Evolutionary conservation across 2,329 filamentous ascomycete genomes (phyloP), one percentile per base, ranked within the genome.

Genomic region (Conoideocrella luteorostrata): DNA sequence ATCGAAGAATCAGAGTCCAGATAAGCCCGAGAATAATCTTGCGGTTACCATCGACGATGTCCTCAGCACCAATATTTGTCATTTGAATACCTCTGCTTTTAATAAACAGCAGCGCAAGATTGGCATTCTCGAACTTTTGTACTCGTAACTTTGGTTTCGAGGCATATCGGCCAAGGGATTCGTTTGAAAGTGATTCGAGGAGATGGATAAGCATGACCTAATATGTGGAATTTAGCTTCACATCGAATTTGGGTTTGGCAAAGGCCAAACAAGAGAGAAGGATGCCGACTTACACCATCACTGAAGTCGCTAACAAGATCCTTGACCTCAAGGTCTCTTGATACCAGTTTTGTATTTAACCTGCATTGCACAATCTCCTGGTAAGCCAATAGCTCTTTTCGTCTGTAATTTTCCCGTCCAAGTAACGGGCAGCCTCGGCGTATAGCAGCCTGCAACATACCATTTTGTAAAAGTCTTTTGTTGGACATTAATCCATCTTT

Each of bases 381-480:
- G 21, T 41, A 21, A 44, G 34, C 34, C 33, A 21, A 15, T 11
- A 22, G 45, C 29, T 36, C 33, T 26, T 12, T 17, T 29, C 9
- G 9, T 17, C 17, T n/a, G n/a, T n/a, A n/a, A n/a, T n/a, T n/a
- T n/a, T n/a, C n/a, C n/a, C n/a, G n/a, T n/a, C n/a, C n/a, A n/a
- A n/a, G n/a, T n/a, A n/a, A n/a, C n/a, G n/a, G n/a, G n/a, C n/a
- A n/a, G n/a, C n/a, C n/a, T n/a, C n/a, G n/a, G n/a, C n/a, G n/a
- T n/a, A n/a, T n/a, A n/a, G n/a, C 7, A 9, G 15, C 7, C 17
- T 17, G 3, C 18, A 28, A 34, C 55, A 35, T 58, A 69, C 68
- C 93, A 98, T 87, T 97, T 98, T 47, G 90, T 95, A 68, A 98
- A 98, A 22, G 93, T 98, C 78, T 97, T 98, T 67, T 97, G 86